Conservation (phyloP, 139 green algal genomes). For the Picochlorum sp. region DNA sequence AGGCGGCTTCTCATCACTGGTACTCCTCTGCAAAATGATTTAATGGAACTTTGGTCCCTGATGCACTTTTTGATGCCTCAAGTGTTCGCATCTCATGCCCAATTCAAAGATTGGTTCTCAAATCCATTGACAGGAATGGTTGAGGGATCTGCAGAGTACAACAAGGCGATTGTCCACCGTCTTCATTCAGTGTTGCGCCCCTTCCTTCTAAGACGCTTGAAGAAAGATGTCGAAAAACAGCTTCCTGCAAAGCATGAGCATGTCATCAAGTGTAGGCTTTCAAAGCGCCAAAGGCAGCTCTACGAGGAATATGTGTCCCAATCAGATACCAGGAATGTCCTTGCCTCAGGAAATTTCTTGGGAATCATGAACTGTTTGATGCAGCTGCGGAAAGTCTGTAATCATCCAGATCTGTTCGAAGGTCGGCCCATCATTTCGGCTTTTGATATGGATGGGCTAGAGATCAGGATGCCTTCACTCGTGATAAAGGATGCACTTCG, state of each 20-base stretch:
- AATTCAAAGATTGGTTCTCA: conserved; percentile 98
- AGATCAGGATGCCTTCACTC: conserved; percentile 26
- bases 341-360: conserved; percentile 81
- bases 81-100: conserved; percentile 72
- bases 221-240: conserved; percentile 88
- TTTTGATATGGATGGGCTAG: conserved; percentile 64
- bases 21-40: conserved; percentile 92
- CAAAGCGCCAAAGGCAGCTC: conserved; percentile 68
- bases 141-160: conserved; percentile 63
- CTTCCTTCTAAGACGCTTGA: conserved; percentile 88
- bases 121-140: conserved; percentile 87
- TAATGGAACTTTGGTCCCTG: conserved; percentile 97
- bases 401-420: conserved; percentile 98
- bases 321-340: conserved; percentile 50
- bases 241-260: conserved; percentile 94
- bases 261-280: conserved; percentile 66
- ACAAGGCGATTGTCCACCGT: conserved; percentile 71
- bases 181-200: conserved; percentile 92
- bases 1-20: conserved; percentile 89
- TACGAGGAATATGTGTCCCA: conserved; percentile 97
- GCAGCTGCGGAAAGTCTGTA: conserved; percentile 98
- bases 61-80: conserved; percentile 99
- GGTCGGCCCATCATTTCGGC: conserved; percentile 79
- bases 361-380: conserved; percentile 97
- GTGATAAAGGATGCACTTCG: conserved; percentile 3